phyloP scores from a whole-genome alignment of 2,329 filamentous ascomycete species.

The Venturiaceae sp. region DNA sequence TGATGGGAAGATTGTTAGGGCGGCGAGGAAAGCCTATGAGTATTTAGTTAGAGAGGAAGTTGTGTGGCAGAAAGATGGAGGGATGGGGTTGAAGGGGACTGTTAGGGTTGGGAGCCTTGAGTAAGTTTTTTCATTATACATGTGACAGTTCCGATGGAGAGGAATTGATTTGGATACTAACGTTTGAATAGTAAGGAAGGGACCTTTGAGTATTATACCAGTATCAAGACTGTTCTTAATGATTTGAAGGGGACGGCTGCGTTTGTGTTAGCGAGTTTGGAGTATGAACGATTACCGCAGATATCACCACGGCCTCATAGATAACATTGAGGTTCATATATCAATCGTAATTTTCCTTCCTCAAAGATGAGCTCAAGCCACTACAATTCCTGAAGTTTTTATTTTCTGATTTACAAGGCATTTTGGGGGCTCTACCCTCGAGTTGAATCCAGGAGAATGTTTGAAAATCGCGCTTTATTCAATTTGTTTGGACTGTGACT shows the following conservation, averaged over 20 bases:
- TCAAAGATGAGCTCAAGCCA: too few relatives aligned
- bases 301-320: too few relatives aligned
- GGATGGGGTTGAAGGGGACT: slow-evolving; percentile 21
- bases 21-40: slow-evolving; percentile 28
- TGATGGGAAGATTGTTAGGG: slow-evolving; percentile 16
- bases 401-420: too few relatives aligned
- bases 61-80: slow-evolving; percentile 13
- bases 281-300: neutral
- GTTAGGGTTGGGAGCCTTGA: slow-evolving; percentile 15
- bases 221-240: neutral
- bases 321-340: too few relatives aligned
- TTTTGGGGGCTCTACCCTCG: too few relatives aligned
- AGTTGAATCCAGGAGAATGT: too few relatives aligned
- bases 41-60: slow-evolving; percentile 14
- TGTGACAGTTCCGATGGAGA: neutral
- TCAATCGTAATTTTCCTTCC: too few relatives aligned
- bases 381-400: too few relatives aligned
- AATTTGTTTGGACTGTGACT: too few relatives aligned
- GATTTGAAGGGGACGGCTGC: neutral
- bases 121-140: neutral
- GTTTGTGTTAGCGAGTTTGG: neutral
- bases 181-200: neutral
- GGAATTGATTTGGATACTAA: neutral
- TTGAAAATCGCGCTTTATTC: too few relatives aligned
- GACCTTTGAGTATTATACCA: neutral